These are phyloP conservation scores for Penicillium hesseltinei DNA, from an alignment of 2,329 filamentous ascomycete genomes.

Conservation along the genomic window DNA sequence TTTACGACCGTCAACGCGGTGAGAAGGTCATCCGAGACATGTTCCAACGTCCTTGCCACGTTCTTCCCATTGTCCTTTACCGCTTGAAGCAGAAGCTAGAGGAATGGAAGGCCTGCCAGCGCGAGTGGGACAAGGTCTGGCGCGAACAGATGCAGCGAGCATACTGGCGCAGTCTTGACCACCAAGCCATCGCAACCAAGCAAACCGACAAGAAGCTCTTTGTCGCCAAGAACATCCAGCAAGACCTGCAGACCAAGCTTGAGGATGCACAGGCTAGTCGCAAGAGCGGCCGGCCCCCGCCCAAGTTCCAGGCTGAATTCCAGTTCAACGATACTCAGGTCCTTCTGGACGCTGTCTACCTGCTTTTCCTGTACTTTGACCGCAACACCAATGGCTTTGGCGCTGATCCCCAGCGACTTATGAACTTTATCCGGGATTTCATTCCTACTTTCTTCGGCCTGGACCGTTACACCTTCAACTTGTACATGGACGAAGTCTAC, in stretches of 20 bases:
- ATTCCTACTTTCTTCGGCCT: slow-evolving; percentile 75
- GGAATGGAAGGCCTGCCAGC: slow-evolving; percentile 94
- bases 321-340: slow-evolving; percentile 70
- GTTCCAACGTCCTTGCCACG: slow-evolving; percentile 77
- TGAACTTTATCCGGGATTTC: slow-evolving; percentile 74
- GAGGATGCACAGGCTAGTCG: slow-evolving; percentile 81
- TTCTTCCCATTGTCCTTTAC: slow-evolving; percentile 83
- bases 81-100: slow-evolving; percentile 94
- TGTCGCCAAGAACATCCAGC: slow-evolving; percentile 83
- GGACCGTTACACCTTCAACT: slow-evolving; percentile 65
- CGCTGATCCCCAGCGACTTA: slow-evolving; percentile 68
- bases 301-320: slow-evolving; percentile 73
- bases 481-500: slow-evolving; percentile 66
- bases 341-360: slow-evolving; percentile 52
- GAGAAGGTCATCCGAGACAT: slow-evolving; percentile 83
- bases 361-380: slow-evolving; percentile 50
- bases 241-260: slow-evolving; percentile 86
- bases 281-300: slow-evolving; percentile 58
- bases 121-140: slow-evolving; percentile 99
- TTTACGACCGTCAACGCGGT: slow-evolving; percentile 83
- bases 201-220: slow-evolving; percentile 87
- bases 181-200: slow-evolving; percentile 90
- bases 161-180: slow-evolving; percentile 94
- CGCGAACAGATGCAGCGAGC: slow-evolving; percentile 91
- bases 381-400: slow-evolving; percentile 51